phyloP scores from a whole-genome alignment of 192 early-diverging fungal genomes.

The Coemansia sp. region DNA sequence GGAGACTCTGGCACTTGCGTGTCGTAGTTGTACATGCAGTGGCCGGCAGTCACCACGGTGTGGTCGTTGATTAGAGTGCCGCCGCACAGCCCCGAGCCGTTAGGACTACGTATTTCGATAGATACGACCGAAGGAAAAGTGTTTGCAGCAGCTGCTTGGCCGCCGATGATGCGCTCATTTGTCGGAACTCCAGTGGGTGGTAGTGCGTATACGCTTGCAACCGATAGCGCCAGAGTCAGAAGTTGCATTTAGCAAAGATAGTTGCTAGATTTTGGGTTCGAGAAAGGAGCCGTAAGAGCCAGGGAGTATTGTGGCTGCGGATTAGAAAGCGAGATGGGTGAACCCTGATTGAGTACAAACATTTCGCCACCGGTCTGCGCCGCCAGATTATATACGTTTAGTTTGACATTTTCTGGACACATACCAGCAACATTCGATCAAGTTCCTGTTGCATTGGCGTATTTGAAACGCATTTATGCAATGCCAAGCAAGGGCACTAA shows the following conservation, averaged over 20 bases:
- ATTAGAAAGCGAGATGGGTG: too few species aligned
- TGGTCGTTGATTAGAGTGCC: constrained; percentile 33
- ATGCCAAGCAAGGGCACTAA: not conserved
- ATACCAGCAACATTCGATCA: too few species aligned
- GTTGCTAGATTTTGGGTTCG: too few species aligned
- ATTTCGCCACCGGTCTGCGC: too few species aligned
- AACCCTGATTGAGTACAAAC: too few species aligned
- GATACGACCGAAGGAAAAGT: constrained; percentile 27
- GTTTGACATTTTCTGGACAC: too few species aligned
- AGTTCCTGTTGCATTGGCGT: not conserved
- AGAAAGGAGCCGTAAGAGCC: not conserved
- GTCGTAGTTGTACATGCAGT: constrained; percentile 34
- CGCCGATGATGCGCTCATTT: constrained; percentile 41
- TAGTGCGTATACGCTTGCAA: not conserved
- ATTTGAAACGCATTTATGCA: constrained; percentile 5
- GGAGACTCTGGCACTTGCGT: not conserved
- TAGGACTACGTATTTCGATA: constrained; percentile 13
- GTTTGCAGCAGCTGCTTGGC: constrained; percentile 7
- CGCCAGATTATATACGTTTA: not conserved
- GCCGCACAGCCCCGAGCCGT: constrained; percentile 33
- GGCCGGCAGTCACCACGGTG: constrained; percentile 36
- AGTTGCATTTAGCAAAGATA: not conserved
- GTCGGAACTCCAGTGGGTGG: not conserved
- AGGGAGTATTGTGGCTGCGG: too few species aligned
- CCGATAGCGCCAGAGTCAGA: not conserved